phyloP scores from a whole-genome alignment of 2,329 filamentous ascomycete genomes.

The Rasamsonia emersonii region DNA sequence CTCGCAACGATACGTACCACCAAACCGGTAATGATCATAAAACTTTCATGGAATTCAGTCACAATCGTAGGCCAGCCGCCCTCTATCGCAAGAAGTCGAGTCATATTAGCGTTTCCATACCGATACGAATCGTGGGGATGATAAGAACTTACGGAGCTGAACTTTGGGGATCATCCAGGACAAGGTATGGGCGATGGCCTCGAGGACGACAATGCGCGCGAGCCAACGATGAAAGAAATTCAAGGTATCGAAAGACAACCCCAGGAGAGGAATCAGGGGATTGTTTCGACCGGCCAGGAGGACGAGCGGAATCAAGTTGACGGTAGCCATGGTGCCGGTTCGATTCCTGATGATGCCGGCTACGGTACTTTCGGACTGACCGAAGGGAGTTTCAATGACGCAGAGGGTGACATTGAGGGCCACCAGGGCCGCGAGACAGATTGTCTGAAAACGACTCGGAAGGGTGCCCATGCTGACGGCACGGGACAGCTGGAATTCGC shows the following conservation, averaged over 20 bases:
- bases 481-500: slow-evolving; percentile 35
- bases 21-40: slow-evolving; percentile 34
- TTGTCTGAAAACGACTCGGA: slow-evolving; percentile 38
- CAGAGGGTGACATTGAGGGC: slow-evolving; percentile 43
- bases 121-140: slow-evolving; percentile 45
- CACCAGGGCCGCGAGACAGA: slow-evolving; percentile 33
- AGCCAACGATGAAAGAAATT: slow-evolving; percentile 81
- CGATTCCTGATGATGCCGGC: slow-evolving; percentile 36
- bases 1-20: slow-evolving; percentile 26
- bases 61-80: slow-evolving; percentile 28
- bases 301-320: slow-evolving; percentile 83
- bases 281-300: slow-evolving; percentile 87
- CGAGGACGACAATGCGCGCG: slow-evolving; percentile 60
- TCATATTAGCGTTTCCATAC: no score
- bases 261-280: slow-evolving; percentile 67
- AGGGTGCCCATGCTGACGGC: slow-evolving; percentile 39
- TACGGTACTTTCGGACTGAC: slow-evolving; percentile 21
- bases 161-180: slow-evolving; percentile 66
- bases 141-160: slow-evolving; percentile 23
- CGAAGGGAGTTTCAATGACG: slow-evolving; percentile 37
- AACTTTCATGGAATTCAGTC: slow-evolving; percentile 20
- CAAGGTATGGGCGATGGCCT: slow-evolving; percentile 58
- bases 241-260: slow-evolving; percentile 88
- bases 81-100: slow-evolving; percentile 42
- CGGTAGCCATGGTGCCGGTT: slow-evolving; percentile 68